Conservation (phyloP, 805 yeast genomes). For the Starmerella apis region DNA sequence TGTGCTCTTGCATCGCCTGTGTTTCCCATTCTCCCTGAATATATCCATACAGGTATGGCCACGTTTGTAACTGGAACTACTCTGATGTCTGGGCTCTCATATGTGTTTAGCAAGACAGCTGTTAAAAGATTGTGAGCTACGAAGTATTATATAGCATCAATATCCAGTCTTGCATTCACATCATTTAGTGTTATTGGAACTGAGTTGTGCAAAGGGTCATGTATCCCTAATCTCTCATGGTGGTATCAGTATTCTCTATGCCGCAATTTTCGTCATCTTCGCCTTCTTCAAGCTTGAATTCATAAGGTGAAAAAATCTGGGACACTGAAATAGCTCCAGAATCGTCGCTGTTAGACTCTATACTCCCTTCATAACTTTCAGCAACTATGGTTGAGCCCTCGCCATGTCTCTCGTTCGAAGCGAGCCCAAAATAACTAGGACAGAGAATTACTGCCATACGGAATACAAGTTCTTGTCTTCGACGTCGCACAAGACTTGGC, state of each 20-base stretch:
- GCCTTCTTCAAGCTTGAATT: background rate
- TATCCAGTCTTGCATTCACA: too few species aligned
- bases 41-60: constrained; percentile 27
- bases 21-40: constrained; percentile 30
- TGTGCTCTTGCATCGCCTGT: constrained; percentile 49
- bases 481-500: background rate
- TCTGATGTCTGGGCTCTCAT: constrained; percentile 54
- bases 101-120: constrained; percentile 21
- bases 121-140: constrained; percentile 23
- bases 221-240: too few species aligned
- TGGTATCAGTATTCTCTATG: background rate
- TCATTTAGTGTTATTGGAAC: too few species aligned
- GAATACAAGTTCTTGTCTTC: constrained; percentile 3
- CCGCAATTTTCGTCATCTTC: too few species aligned
- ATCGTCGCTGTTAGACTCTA: background rate
- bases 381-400: too few species aligned
- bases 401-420: background rate
- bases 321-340: background rate
- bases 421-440: background rate
- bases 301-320: background rate
- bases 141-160: background rate
- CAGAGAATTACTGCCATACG: constrained; percentile 3
- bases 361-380: background rate
- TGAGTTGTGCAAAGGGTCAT: background rate
- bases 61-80: constrained; percentile 54